Conservation (phyloP, 2,329 filamentous ascomycete species). For the Colletotrichum falcatum region DNA sequence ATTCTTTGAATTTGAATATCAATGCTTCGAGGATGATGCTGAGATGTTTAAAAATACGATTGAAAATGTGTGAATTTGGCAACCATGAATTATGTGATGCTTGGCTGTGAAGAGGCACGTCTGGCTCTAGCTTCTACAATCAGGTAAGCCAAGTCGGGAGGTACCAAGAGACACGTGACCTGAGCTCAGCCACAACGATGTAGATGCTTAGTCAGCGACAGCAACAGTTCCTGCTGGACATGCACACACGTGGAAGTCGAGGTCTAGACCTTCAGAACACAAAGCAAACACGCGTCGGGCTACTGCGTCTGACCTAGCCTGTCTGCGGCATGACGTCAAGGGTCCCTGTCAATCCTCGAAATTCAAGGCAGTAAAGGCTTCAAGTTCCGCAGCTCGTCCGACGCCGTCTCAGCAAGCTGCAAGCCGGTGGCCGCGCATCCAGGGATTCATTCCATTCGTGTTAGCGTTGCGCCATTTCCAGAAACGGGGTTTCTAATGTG, state of each 20-base stretch:
- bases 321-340: slow-evolving; percentile 39
- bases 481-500: slow-evolving; percentile 13
- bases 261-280: slow-evolving; percentile 16
- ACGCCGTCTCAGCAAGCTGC: slow-evolving; percentile 18
- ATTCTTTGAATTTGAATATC: not conserved
- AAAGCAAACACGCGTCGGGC: slow-evolving; percentile 7
- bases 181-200: not conserved
- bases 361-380: slow-evolving; percentile 28
- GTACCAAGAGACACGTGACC: not conserved
- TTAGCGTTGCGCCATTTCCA: slow-evolving; percentile 30
- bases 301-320: slow-evolving; percentile 22
- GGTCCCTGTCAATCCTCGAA: slow-evolving; percentile 12
- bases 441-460: slow-evolving; percentile 5
- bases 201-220: not conserved
- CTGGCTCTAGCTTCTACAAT: too few relatives aligned
- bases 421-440: not conserved
- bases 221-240: not conserved
- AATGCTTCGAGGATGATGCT: not conserved
- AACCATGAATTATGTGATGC: too few relatives aligned
- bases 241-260: not conserved
- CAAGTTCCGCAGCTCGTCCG: slow-evolving; percentile 2
- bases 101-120: too few relatives aligned
- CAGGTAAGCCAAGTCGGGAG: too few relatives aligned
- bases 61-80: not conserved
- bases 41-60: not conserved